Conservation (phyloP, 805 yeast genomes). For the Candida yuanshanica region DNA sequence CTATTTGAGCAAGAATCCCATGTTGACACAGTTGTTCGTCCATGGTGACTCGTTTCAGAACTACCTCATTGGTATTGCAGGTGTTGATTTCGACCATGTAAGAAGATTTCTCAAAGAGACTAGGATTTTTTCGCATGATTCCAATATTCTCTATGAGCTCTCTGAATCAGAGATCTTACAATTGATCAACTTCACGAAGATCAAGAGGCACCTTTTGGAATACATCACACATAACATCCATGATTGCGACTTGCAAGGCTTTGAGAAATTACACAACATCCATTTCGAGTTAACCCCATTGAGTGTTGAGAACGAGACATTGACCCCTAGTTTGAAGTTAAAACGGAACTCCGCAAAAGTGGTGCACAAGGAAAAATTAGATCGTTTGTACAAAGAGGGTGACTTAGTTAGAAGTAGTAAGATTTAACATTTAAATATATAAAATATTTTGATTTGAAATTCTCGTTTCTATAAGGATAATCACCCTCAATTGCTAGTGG, state of each 20-base stretch:
- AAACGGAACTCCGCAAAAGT: conserved; percentile 45
- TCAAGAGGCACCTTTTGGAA: conserved; percentile 1
- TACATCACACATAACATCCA: conserved; percentile 3
- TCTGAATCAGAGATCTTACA: conserved; percentile 2
- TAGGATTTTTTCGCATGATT: conserved; percentile 2
- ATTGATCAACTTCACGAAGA: conserved; percentile 1
- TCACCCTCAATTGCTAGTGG: no score
- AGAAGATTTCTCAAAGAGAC: neutral
- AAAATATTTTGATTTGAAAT: neutral
- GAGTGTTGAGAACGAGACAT: conserved; percentile 48
- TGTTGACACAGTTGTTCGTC: conserved; percentile 40
- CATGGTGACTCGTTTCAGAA: conserved; percentile 51
- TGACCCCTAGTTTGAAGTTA: conserved; percentile 62
- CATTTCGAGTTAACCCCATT: conserved; percentile 52
- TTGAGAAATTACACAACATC: conserved; percentile 55
- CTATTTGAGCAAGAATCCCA: conserved; percentile 40
- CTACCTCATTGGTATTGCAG: conserved; percentile 47
- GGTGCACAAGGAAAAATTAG: conserved; percentile 35
- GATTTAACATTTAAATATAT: no score
- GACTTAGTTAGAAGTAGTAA: conserved; percentile 13
- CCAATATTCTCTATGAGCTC: conserved; percentile 1
- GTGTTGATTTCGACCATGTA: conserved; percentile 37
- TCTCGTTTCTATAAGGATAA: no score
- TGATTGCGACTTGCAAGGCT: conserved; percentile 41
- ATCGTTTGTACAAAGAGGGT: conserved; percentile 45